Base-by-base conservation (phyloP, 192 early-diverging fungal genomes). In the Pecoramyces ruminantium region DNA sequence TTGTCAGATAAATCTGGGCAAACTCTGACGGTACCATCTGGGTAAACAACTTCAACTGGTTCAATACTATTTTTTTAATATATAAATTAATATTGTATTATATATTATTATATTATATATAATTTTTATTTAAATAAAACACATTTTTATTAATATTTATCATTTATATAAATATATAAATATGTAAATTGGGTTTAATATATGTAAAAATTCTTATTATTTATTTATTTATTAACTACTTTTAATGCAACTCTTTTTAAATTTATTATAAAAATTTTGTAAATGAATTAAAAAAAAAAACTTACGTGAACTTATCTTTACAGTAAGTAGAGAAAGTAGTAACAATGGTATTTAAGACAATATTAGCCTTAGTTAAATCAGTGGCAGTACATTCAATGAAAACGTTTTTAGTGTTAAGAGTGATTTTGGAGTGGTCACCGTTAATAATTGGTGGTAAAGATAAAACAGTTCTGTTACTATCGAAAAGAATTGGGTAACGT, bases 361-460 rank as follows among this genome's bases (percentile, higher is more conserved):
- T 92, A 81, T 94, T 92, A 81, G 92, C 96, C 90, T 98, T 99
- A 83, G 93, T 96, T 82, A 95, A 82, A 86, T 98, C 97, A 28
- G 96, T 98, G 28, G 95, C 98, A 11, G 98, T 99, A 85, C 93
- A 94, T 88, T 99, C 98, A 86, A 99, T 97, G 78, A 99, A 93
- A 42, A 99, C 93, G 82, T 99, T 98, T 86, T 93, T 95, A 77
- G 98, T 98, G 38, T 92, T 87, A 40, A 97, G 86, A 28, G 89
- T 93, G 85, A 99, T 99, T 88, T 99, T 99, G 83, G 96, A 96
- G 86, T 97, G 95, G 81, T 99, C 91, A 82, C 94, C 91, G 91
- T 99, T 99, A 91, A 99, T 99, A 85, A 99, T 96, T 29, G 98
- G 98, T 38, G 98, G 98, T 81, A 99, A 87, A 77, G 97, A 98